A percentile compares a stretch with the other conserved stretches of the same genome.
phyloP scores from a whole-genome alignment of 2,329 filamentous ascomycete genomes.

The Fusarium haematococcum region DNA sequence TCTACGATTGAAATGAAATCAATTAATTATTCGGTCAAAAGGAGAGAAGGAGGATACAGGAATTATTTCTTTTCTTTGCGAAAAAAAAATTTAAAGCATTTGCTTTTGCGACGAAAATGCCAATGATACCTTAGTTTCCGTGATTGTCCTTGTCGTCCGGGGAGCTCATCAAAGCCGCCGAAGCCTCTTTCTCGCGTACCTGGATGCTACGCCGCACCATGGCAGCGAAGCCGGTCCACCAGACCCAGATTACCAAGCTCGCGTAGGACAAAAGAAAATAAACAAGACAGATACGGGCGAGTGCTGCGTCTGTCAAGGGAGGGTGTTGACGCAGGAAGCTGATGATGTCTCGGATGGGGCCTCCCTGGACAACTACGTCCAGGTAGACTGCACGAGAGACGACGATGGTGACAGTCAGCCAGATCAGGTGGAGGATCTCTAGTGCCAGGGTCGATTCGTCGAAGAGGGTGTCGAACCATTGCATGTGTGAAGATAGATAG shows the following conservation, averaged over 20 bases:
- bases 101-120: neutral
- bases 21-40: slow-evolving; percentile 8
- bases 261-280: neutral
- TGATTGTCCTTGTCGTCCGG: slow-evolving; percentile 18
- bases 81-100: neutral
- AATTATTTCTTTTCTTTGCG: neutral
- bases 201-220: neutral
- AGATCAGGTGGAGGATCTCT: slow-evolving; percentile 25
- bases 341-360: slow-evolving; percentile 7
- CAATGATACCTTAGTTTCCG: slow-evolving; percentile 1
- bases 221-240: slow-evolving; percentile 18
- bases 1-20: slow-evolving; percentile 14
- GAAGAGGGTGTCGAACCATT: slow-evolving; percentile 23
- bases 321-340: neutral
- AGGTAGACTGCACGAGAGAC: neutral
- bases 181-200: slow-evolving; percentile 18
- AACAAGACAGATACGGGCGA: neutral
- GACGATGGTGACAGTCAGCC: slow-evolving; percentile 21
- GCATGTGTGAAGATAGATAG: neutral
- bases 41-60: slow-evolving; percentile 6
- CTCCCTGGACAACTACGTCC: slow-evolving; percentile 14
- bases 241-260: slow-evolving; percentile 16
- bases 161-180: slow-evolving; percentile 11
- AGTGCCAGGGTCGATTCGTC: slow-evolving; percentile 34
- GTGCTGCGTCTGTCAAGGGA: neutral